Evolutionary conservation across 768 basidiomycete species (phyloP).

Genomic region (Auricularia sp.): DNA sequence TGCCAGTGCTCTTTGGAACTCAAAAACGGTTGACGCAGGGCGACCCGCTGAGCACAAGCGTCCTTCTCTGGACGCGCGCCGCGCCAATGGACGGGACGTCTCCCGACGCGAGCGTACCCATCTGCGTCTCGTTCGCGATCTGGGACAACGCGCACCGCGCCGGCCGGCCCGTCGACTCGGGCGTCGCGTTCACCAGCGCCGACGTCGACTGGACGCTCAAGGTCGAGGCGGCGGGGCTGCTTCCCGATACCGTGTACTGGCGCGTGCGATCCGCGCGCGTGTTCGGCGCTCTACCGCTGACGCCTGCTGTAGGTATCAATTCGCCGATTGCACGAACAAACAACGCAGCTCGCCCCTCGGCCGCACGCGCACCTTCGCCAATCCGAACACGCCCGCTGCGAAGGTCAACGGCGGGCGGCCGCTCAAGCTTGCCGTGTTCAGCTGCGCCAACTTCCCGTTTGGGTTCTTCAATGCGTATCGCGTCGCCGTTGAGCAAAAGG

Average conservation of each 20-base stretch:
- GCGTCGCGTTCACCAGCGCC: conserved; percentile 13
- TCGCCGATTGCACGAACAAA: conserved; percentile 15
- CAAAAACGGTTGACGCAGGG: conserved; percentile 2
- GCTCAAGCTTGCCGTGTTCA: conserved; percentile 17
- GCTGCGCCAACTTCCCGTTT: conserved; percentile 17
- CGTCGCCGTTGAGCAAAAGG: background rate
- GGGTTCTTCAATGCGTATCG: conserved; percentile 15
- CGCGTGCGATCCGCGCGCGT: background rate
- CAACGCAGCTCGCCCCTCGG: conserved; percentile 15
- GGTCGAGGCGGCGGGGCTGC: conserved; percentile 16
- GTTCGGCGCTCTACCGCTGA: background rate
- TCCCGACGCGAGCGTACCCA: conserved; percentile 7
- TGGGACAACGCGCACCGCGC: background rate
- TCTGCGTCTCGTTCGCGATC: conserved; percentile 9
- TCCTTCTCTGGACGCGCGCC: conserved; percentile 18
- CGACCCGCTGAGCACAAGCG: conserved; percentile 15
- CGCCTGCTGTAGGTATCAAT: conserved; percentile 4
- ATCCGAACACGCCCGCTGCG: conserved; percentile 9
- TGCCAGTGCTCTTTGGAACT: background rate
- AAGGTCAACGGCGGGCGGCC: conserved; percentile 7
- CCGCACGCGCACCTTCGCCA: conserved; percentile 17
- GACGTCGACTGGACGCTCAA: conserved; percentile 20
- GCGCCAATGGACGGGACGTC: conserved; percentile 4
- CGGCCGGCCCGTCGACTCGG: conserved; percentile 7
- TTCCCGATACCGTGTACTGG: conserved; percentile 8